Base-by-base conservation (phyloP, 495 filamentous ascomycete species). In the Glarea lozoyensis region DNA sequence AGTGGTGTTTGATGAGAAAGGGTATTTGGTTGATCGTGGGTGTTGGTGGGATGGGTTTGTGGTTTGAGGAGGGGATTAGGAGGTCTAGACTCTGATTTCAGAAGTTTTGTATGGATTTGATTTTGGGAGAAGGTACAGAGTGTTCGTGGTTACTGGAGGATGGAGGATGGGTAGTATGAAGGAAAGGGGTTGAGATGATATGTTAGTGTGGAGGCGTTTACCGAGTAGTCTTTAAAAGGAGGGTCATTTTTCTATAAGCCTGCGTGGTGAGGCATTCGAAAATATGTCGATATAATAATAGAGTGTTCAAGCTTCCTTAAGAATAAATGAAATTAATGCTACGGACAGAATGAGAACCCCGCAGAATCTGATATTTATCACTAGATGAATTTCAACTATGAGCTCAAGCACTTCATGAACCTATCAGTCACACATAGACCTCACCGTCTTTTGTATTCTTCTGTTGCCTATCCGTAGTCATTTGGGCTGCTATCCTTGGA, bases 1-100 rank as follows among this genome's bases (percentile, higher is more conserved):
- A 1, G 72, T 76, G 11, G 24, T 49, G 34, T 76, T 75, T 46
- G 60, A 68, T 42, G 53, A 45, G 10, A 59, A 59, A 27, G 66
- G 69, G 1, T 63, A 60, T 49, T 55, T 74, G 45, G 35, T 63
- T 1, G 60, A 70, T 16, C 49, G 49, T 46, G 29, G 42, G 25
- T 36, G 46, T 2, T 55, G 58, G 53, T 73, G 68, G 67, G 37
- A 59, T 41, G 59, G 50, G 1, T 72, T 73, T 42, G 53, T 50
- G 40, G 48, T 58, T 16, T 41, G 22, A 48, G 13, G 24, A 21
- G 37, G 20, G 10, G 7, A 10, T 22, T 19, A 29, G n/a, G n/a
- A n/a, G n/a, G 7, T 29, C 25, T 29, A 29, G n/a, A 29, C n/a
- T 29, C 25, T 29, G n/a, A n/a, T n/a, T n/a, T 29, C 25, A 29